Conservation (phyloP, 1,284 basidiomycete species). For the Leccinum laetum region DNA sequence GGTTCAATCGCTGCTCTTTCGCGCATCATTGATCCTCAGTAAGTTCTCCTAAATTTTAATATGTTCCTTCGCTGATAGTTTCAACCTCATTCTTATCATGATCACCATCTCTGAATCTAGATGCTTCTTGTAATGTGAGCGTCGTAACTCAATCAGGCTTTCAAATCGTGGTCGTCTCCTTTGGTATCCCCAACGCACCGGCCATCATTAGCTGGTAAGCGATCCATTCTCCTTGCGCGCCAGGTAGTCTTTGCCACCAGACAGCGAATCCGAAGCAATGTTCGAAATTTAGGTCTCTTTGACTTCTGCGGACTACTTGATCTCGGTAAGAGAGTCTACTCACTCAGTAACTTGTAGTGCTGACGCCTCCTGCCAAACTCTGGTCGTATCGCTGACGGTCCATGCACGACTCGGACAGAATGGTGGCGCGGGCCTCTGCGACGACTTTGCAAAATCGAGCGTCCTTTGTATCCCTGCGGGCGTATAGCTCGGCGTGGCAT, state of each 20-base stretch:
- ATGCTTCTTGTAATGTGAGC: neutral
- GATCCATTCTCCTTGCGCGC: neutral
- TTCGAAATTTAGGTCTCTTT: constrained; percentile 25
- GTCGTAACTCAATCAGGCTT: constrained; percentile 17
- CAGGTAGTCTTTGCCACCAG: constrained; percentile 20
- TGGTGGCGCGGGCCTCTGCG: constrained; percentile 16
- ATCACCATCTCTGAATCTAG: constrained; percentile 11
- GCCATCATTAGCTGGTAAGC: constrained; percentile 24
- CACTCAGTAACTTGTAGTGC: neutral
- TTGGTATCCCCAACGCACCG: constrained; percentile 13
- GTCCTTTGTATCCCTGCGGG: constrained; percentile 20
- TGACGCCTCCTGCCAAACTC: constrained; percentile 14
- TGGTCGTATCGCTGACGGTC: constrained; percentile 19
- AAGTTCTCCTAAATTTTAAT: constrained; percentile 2
- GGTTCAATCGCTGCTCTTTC: constrained; percentile 16
- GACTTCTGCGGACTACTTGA: constrained; percentile 18
- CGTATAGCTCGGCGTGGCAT: constrained; percentile 24
- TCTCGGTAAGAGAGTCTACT: constrained; percentile 15
- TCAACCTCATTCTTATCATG: constrained; percentile 16
- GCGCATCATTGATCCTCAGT: constrained; percentile 22
- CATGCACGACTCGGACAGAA: constrained; percentile 15
- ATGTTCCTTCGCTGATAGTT: constrained; percentile 1
- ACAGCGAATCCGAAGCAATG: constrained; percentile 14
- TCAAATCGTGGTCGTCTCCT: constrained; percentile 20
- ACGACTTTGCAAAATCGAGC: constrained; percentile 19